Percentiles rank a stretch among this genome's conserved stretches.
Evolutionary conservation across 768 basidiomycete species (phyloP).

Genomic region (Mycena olivaceomarginata): DNA sequence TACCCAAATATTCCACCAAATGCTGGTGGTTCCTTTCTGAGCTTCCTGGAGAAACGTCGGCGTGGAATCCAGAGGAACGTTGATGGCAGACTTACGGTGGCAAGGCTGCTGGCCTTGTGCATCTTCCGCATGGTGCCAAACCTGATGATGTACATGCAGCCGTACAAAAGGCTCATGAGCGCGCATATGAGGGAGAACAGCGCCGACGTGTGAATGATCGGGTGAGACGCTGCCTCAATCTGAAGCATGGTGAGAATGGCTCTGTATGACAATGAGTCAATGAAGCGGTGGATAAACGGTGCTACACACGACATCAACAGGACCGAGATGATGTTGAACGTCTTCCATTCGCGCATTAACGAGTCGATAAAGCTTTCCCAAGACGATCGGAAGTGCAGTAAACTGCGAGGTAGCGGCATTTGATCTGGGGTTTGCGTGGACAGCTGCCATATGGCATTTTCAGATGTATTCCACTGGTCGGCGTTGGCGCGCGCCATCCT

Average conservation of each 20-base stretch:
- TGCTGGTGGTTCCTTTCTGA: slow-evolving; percentile 53
- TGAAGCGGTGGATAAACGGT: neutral
- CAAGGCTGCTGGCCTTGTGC: slow-evolving; percentile 79
- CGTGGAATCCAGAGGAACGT: neutral
- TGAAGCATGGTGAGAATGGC: slow-evolving; percentile 60
- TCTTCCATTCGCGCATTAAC: slow-evolving; percentile 75
- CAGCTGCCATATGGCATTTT: neutral
- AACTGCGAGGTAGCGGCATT: slow-evolving; percentile 64
- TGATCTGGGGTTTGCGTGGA: slow-evolving; percentile 1
- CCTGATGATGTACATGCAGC: slow-evolving; percentile 79
- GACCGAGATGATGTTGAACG: slow-evolving; percentile 72
- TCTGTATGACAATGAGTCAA: slow-evolving; percentile 34
- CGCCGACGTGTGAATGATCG: slow-evolving; percentile 73
- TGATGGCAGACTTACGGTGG: slow-evolving; percentile 62
- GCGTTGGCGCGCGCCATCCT: slow-evolving; percentile 31
- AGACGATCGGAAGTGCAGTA: slow-evolving; percentile 68
- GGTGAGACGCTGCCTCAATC: slow-evolving; percentile 65
- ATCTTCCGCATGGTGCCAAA: slow-evolving; percentile 81
- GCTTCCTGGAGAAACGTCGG: slow-evolving; percentile 67
- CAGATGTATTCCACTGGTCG: slow-evolving; percentile 22
- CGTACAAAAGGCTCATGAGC: slow-evolving; percentile 77
- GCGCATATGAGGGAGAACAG: slow-evolving; percentile 76
- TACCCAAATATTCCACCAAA: slow-evolving; percentile 82
- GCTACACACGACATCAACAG: slow-evolving; percentile 49
- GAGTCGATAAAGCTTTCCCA: slow-evolving; percentile 77